phyloP scores from a whole-genome alignment of 2,329 filamentous ascomycete species.

The Colletotrichum sp. region DNA sequence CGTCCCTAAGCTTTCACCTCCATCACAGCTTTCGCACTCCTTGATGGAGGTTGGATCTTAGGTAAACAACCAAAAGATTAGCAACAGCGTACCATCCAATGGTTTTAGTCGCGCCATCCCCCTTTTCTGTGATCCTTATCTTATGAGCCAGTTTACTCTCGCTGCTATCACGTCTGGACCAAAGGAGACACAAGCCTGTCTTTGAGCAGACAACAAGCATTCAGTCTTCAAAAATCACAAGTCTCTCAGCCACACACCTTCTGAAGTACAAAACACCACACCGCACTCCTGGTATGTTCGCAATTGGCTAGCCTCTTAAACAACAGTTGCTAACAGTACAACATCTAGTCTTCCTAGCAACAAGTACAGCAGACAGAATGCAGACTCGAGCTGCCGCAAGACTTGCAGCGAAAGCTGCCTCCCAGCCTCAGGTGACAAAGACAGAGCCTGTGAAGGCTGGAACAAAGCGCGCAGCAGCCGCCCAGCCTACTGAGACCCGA shows the following conservation, averaged over 20 bases:
- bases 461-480: not conserved
- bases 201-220: not conserved
- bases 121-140: not conserved
- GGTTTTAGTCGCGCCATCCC: not conserved
- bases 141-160: not conserved
- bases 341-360: not conserved
- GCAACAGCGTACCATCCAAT: not conserved
- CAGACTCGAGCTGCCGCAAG: not conserved
- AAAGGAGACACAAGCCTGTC: not conserved
- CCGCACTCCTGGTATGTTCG: not conserved
- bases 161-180: not conserved
- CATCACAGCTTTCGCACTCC: not conserved
- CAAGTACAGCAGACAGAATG: not conserved
- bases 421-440: not conserved
- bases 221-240: not conserved
- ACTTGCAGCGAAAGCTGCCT: not conserved
- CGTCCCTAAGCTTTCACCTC: not conserved
- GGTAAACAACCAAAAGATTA: not conserved
- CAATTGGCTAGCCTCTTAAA: not conserved
- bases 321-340: not conserved
- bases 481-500: not conserved
- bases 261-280: not conserved
- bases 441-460: not conserved
- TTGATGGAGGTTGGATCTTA: not conserved
- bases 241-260: not conserved